Percentiles rank a stretch among this genome's conserved stretches.
These are phyloP conservation scores for Sanghuangporus weigelae DNA, from an alignment of 1,284 basidiomycete genomes.

Conservation along the genomic window DNA sequence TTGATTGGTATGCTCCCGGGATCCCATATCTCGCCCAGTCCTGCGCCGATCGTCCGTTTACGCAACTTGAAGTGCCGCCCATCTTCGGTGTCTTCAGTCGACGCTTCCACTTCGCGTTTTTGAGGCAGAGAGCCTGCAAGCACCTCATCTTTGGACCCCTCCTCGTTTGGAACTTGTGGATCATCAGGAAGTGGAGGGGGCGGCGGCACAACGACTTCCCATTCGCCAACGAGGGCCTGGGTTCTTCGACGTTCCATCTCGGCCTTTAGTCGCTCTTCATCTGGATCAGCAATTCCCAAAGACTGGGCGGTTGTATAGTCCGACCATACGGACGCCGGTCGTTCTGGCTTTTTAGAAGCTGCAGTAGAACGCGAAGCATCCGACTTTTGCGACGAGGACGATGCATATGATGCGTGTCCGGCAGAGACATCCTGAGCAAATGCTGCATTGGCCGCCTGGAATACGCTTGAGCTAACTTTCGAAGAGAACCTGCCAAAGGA, in stretches of 20 bases:
- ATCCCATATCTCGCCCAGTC: slow-evolving; percentile 69
- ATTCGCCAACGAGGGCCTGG: slow-evolving; percentile 77
- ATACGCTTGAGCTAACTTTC: background rate
- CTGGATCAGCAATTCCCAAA: slow-evolving; percentile 74
- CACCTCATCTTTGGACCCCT: slow-evolving; percentile 15
- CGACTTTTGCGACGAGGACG: slow-evolving; percentile 25
- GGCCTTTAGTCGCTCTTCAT: slow-evolving; percentile 52
- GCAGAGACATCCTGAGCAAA: slow-evolving; percentile 68
- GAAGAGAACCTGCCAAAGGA: background rate
- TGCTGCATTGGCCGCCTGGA: slow-evolving; percentile 67
- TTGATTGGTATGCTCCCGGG: slow-evolving; percentile 61
- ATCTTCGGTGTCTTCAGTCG: slow-evolving; percentile 30
- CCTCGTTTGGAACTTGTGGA: slow-evolving; percentile 19
- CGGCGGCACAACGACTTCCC: slow-evolving; percentile 65
- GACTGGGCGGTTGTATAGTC: slow-evolving; percentile 87
- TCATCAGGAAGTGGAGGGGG: slow-evolving; percentile 24
- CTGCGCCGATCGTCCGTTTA: slow-evolving; percentile 49
- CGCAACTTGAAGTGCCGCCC: slow-evolving; percentile 59
- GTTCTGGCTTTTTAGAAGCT: slow-evolving; percentile 37
- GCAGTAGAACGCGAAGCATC: slow-evolving; percentile 26
- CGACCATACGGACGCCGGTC: slow-evolving; percentile 65
- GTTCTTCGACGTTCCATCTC: slow-evolving; percentile 54
- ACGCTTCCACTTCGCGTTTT: slow-evolving; percentile 38
- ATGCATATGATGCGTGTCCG: slow-evolving; percentile 41
- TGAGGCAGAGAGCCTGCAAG: slow-evolving; percentile 17